A percentile compares a stretch with the other conserved stretches of the same genome.
phyloP scores from a whole-genome alignment of 305 asterid genomes.

The Solanum hybrid region DNA sequence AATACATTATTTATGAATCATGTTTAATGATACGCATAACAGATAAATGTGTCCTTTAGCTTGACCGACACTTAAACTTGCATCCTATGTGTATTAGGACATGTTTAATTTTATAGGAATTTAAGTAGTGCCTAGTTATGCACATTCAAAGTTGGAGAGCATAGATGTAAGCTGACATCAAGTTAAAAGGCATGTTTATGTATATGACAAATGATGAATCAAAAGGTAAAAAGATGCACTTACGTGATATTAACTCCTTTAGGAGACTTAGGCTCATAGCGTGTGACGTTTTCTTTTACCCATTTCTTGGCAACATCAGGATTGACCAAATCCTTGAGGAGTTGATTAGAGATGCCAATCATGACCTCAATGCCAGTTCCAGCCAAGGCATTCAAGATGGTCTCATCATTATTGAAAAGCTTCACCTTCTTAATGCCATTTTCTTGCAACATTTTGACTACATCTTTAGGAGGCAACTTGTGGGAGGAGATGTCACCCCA shows the following conservation, averaged over 20 bases:
- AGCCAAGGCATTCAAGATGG: neutral
- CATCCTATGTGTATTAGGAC: neutral
- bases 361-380: conserved; percentile 17
- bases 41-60: neutral
- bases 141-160: neutral
- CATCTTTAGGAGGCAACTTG: conserved; percentile 1
- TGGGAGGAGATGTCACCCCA: conserved; percentile 17
- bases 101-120: neutral
- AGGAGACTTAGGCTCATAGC: conserved; percentile 6
- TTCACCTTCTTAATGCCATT: conserved; percentile 13
- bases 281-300: conserved; percentile 13
- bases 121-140: neutral
- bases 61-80: neutral
- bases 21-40: neutral
- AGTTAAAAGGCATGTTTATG: too few relatives aligned
- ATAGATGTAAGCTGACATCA: neutral
- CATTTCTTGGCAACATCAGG: conserved; percentile 5
- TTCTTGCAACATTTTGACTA: conserved; percentile 6
- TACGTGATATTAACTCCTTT: conserved; percentile 14
- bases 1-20: neutral
- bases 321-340: conserved; percentile 4
- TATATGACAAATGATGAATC: neutral
- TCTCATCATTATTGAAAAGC: conserved; percentile 6
- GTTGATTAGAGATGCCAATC: conserved; percentile 11
- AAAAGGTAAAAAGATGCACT: neutral